These are phyloP conservation scores for Penicillium sp. DNA, from an alignment of 2,329 filamentous ascomycete species.

Conservation along the genomic window DNA sequence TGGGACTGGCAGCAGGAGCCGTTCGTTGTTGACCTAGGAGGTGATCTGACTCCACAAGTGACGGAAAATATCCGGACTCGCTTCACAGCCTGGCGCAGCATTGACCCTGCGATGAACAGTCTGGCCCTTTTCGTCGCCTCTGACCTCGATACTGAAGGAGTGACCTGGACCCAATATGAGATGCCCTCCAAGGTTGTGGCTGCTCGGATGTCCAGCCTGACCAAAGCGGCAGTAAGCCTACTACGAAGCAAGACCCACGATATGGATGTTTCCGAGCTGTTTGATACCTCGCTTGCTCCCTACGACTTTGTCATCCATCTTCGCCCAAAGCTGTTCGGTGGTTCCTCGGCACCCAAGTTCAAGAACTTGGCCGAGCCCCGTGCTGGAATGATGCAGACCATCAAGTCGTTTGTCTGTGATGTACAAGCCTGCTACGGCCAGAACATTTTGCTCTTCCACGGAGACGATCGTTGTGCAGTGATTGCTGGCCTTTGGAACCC, in stretches of 20 bases:
- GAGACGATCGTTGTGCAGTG: slow-evolving; percentile 55
- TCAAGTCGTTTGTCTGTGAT: slow-evolving; percentile 64
- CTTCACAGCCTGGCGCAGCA: slow-evolving; percentile 79
- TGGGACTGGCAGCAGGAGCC: slow-evolving; percentile 93
- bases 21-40: slow-evolving; percentile 72
- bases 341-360: slow-evolving; percentile 51
- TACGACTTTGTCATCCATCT: slow-evolving; percentile 86
- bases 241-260: slow-evolving; percentile 54
- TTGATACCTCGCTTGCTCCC: slow-evolving; percentile 68
- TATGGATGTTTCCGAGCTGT: slow-evolving; percentile 61
- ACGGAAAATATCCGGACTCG: slow-evolving; percentile 64
- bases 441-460: slow-evolving; percentile 76
- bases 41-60: slow-evolving; percentile 60
- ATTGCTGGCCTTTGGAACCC: slow-evolving; percentile 68
- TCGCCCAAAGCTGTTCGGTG: slow-evolving; percentile 50
- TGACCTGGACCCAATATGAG: slow-evolving; percentile 71
- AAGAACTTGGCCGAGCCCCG: slow-evolving; percentile 71
- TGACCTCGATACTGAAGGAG: slow-evolving; percentile 72
- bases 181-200: slow-evolving; percentile 78
- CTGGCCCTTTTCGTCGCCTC: slow-evolving; percentile 79
- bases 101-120: slow-evolving; percentile 84
- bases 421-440: slow-evolving; percentile 65
- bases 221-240: slow-evolving; percentile 69
- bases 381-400: slow-evolving; percentile 58
- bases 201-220: slow-evolving; percentile 75